These are phyloP conservation scores for Fusarium coicis DNA, from an alignment of 2,329 filamentous ascomycete genomes.

Conservation along the genomic window DNA sequence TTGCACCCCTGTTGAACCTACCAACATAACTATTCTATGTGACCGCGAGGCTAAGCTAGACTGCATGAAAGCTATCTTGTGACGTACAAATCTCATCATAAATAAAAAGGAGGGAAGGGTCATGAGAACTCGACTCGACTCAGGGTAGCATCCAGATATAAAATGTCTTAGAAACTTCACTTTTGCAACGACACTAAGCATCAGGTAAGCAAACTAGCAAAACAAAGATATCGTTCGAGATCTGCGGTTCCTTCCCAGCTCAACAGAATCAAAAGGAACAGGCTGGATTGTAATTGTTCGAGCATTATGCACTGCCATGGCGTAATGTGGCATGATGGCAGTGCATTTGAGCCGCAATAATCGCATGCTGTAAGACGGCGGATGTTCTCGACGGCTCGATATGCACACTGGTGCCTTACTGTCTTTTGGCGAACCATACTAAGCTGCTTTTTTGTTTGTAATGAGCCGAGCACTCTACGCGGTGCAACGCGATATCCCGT, in stretches of 20 bases:
- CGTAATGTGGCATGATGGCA: constrained; percentile 21
- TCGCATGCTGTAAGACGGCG: constrained; percentile 1
- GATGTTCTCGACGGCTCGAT: not conserved
- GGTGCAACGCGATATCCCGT: constrained; percentile 37
- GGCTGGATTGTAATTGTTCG: not conserved
- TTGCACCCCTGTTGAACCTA: not conserved
- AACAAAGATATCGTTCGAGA: not conserved
- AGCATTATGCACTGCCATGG: constrained; percentile 13
- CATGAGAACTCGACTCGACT: not conserved
- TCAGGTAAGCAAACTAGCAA: not conserved
- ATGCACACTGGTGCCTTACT: constrained; percentile 19
- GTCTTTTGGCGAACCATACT: constrained; percentile 16
- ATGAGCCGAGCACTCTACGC: constrained; percentile 9
- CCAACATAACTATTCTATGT: constrained; percentile 1
- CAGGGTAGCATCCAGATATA: constrained; percentile 17
- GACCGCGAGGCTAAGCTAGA: not conserved
- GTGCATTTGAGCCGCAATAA: constrained; percentile 16
- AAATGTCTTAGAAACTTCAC: constrained; percentile 17
- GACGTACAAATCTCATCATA: not conserved
- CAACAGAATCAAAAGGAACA: not conserved
- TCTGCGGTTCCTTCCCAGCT: not conserved
- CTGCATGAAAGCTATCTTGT: constrained; percentile 8
- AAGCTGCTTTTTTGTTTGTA: not conserved
- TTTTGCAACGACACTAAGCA: not conserved
- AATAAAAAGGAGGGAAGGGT: not conserved